Evolutionary conservation across 257 asterid species (phyloP), one percentile per base, ranked within the genome.

Genomic region (Scutellaria baicalensis): DNA sequence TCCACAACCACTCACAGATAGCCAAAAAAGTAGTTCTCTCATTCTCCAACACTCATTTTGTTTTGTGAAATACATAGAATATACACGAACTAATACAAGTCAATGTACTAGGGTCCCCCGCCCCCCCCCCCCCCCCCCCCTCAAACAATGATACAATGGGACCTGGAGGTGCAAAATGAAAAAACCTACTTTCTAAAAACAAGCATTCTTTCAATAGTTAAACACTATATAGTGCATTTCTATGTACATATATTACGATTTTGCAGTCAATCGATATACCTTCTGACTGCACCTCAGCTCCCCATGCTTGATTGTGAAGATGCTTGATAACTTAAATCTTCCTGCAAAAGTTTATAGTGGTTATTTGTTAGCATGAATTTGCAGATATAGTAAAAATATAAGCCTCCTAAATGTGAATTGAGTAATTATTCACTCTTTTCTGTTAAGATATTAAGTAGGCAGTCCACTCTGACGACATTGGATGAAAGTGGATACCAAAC

Each of bases 261-360:
- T 27, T 27, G 2, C 4, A 27, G 33, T 27, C 33, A 27, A 1
- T 27, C 33, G 33, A 27, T 27, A 27, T 27, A 27, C 33, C 33
- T 27, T 27, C 33, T 3, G 33, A 5, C 69, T 78, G 82, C 93
- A 75, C 54, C 81, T 77, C 74, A 73, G 83, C 94, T 80, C 67
- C 82, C 93, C 50, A 59, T 74, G 75, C 91, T 85, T 23, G 88
- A 82, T 27, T 71, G 86, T 8, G 81, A 23, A 1, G 88, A 77
- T 44, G 73, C 23, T 45, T 89, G 81, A 68, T 38, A 84, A 68
- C 88, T 83, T 76, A 84, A 42, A 48, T 87, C 94, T 3, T 87
- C 95, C 96, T 86, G 91, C 77, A 74, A 39, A 68, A 68, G 13
- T 43, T 61, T 48, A 48, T 17, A 21, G 44, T 21, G 55, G 44